phyloP scores from a whole-genome alignment of 2,329 filamentous ascomycete species.

The Neofusicoccum cordaticola region DNA sequence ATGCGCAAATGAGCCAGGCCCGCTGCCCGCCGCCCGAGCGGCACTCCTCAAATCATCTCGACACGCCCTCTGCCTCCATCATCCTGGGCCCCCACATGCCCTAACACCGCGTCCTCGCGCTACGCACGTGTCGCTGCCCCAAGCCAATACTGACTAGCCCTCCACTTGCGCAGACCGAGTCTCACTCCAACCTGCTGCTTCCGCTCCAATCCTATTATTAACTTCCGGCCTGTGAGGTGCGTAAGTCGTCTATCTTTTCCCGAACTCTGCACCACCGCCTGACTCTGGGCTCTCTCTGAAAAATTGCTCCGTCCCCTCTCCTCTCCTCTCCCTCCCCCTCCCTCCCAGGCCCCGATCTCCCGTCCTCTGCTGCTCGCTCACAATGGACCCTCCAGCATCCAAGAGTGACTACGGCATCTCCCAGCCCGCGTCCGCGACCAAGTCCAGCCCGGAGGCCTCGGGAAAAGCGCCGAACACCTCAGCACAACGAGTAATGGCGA shows the following conservation, averaged over 20 bases:
- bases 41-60: background rate
- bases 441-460: background rate
- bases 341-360: background rate
- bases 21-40: background rate
- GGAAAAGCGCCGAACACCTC: background rate
- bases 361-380: background rate
- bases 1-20: background rate
- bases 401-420: background rate
- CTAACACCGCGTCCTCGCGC: background rate
- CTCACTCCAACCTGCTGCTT: background rate
- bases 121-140: conserved; percentile 5
- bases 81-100: conserved; percentile 7
- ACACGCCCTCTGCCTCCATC: conserved; percentile 1
- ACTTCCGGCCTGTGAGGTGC: background rate
- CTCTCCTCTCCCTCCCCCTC: background rate
- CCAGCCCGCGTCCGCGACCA: background rate
- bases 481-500: conserved; percentile 38
- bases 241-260: background rate
- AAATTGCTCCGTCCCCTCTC: background rate
- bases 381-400: background rate
- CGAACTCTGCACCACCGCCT: background rate
- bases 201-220: background rate
- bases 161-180: background rate
- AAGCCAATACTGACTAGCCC: too few relatives aligned
- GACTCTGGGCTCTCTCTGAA: background rate